phyloP scores from a whole-genome alignment of 306 rosid species.

The Clitoria ternatea region DNA sequence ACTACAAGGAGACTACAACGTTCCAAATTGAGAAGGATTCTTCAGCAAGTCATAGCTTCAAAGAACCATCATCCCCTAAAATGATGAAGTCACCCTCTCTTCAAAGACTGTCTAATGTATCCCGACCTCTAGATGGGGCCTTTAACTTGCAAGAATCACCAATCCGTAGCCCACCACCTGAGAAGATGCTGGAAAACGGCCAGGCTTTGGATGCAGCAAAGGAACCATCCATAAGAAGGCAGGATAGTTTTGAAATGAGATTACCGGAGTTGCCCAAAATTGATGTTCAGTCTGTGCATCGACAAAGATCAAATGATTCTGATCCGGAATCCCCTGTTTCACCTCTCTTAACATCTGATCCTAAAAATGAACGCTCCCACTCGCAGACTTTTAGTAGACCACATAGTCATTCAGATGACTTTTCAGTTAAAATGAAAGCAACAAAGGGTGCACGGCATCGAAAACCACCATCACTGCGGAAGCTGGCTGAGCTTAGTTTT shows the following conservation, averaged over 20 bases:
- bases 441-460: slow-evolving; percentile 42
- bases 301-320: slow-evolving; percentile 71
- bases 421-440: slow-evolving; percentile 45
- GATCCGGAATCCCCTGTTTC: slow-evolving; percentile 96
- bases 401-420: slow-evolving; percentile 70
- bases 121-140: slow-evolving; percentile 51
- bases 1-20: slow-evolving; percentile 74
- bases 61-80: slow-evolving; percentile 92
- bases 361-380: slow-evolving; percentile 94
- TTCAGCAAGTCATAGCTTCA: slow-evolving; percentile 69
- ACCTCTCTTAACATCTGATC: slow-evolving; percentile 91
- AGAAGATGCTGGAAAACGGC: slow-evolving; percentile 76
- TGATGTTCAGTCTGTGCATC: slow-evolving; percentile 73
- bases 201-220: slow-evolving; percentile 58
- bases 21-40: slow-evolving; percentile 94
- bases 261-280: slow-evolving; percentile 86
- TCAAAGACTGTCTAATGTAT: slow-evolving; percentile 67
- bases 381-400: slow-evolving; percentile 94
- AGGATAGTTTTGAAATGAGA: slow-evolving; percentile 96
- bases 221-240: slow-evolving; percentile 86
- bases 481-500: slow-evolving; percentile 81
- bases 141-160: slow-evolving; percentile 76
- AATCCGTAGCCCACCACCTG: slow-evolving; percentile 70
- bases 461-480: slow-evolving; percentile 79
- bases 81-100: slow-evolving; percentile 90